Evolutionary conservation across 805 yeast species (phyloP).

Genomic region (Schwanniomyces sp.): DNA sequence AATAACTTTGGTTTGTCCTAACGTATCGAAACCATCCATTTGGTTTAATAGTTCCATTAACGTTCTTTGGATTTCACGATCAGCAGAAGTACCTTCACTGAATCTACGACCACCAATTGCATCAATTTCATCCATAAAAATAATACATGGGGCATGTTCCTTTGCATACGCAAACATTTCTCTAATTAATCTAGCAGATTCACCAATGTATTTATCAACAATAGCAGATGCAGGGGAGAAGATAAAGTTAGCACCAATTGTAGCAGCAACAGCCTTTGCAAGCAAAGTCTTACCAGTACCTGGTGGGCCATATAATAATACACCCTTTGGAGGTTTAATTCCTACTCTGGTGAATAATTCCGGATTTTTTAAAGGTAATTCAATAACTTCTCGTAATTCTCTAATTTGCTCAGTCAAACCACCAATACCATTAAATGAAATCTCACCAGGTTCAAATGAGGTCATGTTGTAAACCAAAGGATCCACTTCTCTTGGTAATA

Average conservation of each 20-base stretch:
- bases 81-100: conserved; percentile 97
- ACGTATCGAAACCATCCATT: conserved; percentile 97
- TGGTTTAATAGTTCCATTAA: conserved; percentile 95
- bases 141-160: conserved; percentile 97
- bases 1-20: conserved; percentile 95
- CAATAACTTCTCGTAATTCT: conserved; percentile 96
- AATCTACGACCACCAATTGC: conserved; percentile 99
- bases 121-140: conserved; percentile 97
- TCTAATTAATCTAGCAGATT: conserved; percentile 92
- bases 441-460: conserved; percentile 95
- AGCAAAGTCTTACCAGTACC: conserved; percentile 96
- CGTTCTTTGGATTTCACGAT: conserved; percentile 97
- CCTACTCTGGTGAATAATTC: conserved; percentile 95
- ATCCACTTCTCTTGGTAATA: conserved; percentile 96
- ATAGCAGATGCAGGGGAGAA: conserved; percentile 98
- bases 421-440: conserved; percentile 93
- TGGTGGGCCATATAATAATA: conserved; percentile 94
- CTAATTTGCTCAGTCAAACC: conserved; percentile 94
- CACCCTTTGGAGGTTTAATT: conserved; percentile 98
- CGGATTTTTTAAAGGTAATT: conserved; percentile 94
- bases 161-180: conserved; percentile 98
- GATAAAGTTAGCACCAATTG: conserved; percentile 96
- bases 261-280: conserved; percentile 98
- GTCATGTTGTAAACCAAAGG: conserved; percentile 98
- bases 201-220: conserved; percentile 97